These are phyloP conservation scores for Citrullus mucosospermus DNA, from an alignment of 306 rosid species.

Conservation along the genomic window DNA sequence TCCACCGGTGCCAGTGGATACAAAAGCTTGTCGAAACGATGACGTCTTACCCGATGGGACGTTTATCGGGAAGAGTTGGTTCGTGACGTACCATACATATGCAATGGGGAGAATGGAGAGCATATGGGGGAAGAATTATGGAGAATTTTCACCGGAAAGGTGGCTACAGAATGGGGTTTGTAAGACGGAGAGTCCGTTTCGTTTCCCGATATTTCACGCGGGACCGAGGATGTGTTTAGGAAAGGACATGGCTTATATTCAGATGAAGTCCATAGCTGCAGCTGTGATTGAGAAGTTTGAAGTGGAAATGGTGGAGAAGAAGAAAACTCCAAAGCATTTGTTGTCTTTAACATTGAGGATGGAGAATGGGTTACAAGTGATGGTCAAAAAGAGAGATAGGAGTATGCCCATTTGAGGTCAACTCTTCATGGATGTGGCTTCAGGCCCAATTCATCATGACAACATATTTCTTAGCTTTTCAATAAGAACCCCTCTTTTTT, in stretches of 20 bases:
- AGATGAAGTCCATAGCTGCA: constrained; percentile 72
- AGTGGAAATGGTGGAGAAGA: constrained; percentile 15
- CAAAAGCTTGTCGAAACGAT: constrained; percentile 23
- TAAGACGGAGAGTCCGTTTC: constrained; percentile 30
- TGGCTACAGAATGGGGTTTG: constrained; percentile 50
- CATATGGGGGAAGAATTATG: constrained; percentile 47
- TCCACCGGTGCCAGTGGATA: constrained; percentile 58
- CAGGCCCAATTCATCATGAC: not conserved
- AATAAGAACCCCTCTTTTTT: not conserved
- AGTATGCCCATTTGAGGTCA: not conserved
- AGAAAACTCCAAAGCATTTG: constrained; percentile 23
- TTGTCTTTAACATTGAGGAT: constrained; percentile 49
- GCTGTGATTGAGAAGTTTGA: constrained; percentile 35
- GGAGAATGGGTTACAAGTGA: constrained; percentile 30
- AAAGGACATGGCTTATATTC: constrained; percentile 60
- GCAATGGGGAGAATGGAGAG: constrained; percentile 77
- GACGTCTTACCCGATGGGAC: constrained; percentile 65
- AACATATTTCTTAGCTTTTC: not conserved
- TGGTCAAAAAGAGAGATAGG: not conserved
- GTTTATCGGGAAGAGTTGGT: constrained; percentile 29
- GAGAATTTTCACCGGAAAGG: constrained; percentile 41
- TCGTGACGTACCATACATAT: constrained; percentile 39
- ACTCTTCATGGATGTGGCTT: not conserved
- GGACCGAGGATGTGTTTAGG: constrained; percentile 70
- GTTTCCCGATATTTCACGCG: constrained; percentile 47